phyloP scores from a whole-genome alignment of 768 basidiomycete species.

The Pleurotus djamor region DNA sequence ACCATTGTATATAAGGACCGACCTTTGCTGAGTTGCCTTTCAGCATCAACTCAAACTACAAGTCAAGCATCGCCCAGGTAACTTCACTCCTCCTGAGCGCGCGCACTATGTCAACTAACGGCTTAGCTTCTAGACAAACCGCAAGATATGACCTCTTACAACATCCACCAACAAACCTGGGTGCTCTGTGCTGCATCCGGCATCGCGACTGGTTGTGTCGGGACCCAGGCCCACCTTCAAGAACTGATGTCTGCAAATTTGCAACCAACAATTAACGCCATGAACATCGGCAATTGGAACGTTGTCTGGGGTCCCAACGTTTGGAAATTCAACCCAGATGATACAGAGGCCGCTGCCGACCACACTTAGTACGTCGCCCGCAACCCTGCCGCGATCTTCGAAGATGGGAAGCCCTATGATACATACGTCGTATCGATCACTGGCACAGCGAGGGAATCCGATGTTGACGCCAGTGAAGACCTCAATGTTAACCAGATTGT shows the following conservation, averaged over 20 bases:
- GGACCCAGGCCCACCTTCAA: neutral
- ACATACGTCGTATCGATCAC: constrained; percentile 7
- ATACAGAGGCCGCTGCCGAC: neutral
- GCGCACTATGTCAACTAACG: too few species aligned
- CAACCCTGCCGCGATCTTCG: neutral
- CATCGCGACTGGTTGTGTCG: neutral
- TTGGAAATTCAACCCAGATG: neutral
- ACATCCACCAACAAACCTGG: neutral
- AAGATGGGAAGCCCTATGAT: neutral
- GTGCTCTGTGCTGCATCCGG: neutral
- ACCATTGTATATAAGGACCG: too few species aligned
- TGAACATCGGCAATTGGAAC: neutral
- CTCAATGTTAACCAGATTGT: neutral
- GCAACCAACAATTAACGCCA: neutral
- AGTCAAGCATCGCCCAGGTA: too few species aligned
- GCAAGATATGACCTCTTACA: neutral
- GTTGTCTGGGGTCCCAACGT: neutral
- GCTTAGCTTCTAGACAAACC: too few species aligned
- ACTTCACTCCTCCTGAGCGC: too few species aligned
- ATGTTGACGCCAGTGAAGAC: neutral
- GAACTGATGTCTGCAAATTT: neutral
- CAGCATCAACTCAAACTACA: too few species aligned
- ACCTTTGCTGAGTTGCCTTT: too few species aligned
- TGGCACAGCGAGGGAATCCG: neutral
- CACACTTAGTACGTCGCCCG: neutral